Conservation (phyloP, 768 basidiomycete genomes). For the Brasilioporus rufonigricans region DNA sequence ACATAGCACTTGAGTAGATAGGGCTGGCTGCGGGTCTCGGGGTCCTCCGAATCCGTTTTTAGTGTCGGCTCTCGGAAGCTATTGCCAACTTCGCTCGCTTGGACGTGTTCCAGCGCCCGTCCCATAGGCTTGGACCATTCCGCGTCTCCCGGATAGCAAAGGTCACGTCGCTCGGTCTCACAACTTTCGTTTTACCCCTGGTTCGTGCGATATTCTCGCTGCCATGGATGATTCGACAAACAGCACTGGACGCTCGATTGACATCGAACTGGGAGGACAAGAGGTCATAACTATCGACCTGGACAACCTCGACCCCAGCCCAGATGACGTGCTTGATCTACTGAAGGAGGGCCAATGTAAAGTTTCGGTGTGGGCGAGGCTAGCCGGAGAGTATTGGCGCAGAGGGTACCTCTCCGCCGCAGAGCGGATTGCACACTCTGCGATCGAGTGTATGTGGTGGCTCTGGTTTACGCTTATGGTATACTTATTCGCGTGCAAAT, state of each 20-base stretch:
- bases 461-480: background rate
- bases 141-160: background rate
- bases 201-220: background rate
- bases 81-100: background rate
- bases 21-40: background rate
- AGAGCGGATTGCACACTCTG: conserved; percentile 69
- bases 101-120: background rate
- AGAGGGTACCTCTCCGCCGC: conserved; percentile 72
- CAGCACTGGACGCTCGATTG: conserved; percentile 42
- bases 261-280: conserved; percentile 78
- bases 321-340: conserved; percentile 71
- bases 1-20: background rate
- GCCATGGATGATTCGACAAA: conserved; percentile 19
- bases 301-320: conserved; percentile 77
- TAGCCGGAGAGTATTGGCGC: conserved; percentile 89
- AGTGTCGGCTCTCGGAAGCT: background rate
- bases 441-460: conserved; percentile 57
- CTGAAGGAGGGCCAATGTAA: conserved; percentile 70
- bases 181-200: background rate
- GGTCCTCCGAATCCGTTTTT: background rate
- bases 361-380: conserved; percentile 74
- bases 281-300: conserved; percentile 91
- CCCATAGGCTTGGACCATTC: background rate
- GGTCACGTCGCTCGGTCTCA: background rate
- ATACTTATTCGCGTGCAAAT: conserved; percentile 1